These are phyloP conservation scores for Chlorencoelia australis DNA, from an alignment of 2,329 filamentous ascomycete genomes.

Conservation along the genomic window DNA sequence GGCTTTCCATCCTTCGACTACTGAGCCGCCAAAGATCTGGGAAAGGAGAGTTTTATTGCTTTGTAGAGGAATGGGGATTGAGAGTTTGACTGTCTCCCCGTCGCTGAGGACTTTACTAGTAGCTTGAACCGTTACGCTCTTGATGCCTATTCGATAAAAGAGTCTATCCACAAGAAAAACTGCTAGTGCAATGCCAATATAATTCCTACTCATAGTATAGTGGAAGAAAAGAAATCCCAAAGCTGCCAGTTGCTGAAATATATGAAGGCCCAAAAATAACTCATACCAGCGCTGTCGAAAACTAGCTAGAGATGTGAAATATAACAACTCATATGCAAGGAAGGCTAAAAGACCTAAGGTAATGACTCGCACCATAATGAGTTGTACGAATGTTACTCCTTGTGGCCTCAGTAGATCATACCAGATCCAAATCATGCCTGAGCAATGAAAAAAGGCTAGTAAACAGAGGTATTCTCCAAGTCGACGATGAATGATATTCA, in stretches of 20 bases:
- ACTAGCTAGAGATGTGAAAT: slow-evolving; percentile 48
- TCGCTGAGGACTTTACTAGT: slow-evolving; percentile 41
- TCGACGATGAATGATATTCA: slow-evolving; percentile 56
- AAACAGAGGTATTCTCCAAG: slow-evolving; percentile 52
- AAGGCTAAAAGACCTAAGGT: slow-evolving; percentile 45
- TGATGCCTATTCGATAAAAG: slow-evolving; percentile 45
- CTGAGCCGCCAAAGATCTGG: slow-evolving; percentile 25
- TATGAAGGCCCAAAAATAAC: slow-evolving; percentile 48
- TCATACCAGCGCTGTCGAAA: slow-evolving; percentile 54
- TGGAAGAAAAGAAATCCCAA: slow-evolving; percentile 51
- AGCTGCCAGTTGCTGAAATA: slow-evolving; percentile 45
- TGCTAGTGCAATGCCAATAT: slow-evolving; percentile 35
- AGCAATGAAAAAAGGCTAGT: slow-evolving; percentile 45
- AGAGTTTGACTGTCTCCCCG: slow-evolving; percentile 42
- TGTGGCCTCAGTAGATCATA: slow-evolving; percentile 39
- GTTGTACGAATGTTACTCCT: slow-evolving; percentile 39
- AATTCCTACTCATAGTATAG: slow-evolving; percentile 40
- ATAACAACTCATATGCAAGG: slow-evolving; percentile 49
- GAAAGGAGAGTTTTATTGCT: slow-evolving; percentile 4
- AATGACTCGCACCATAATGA: slow-evolving; percentile 42
- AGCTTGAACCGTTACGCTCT: slow-evolving; percentile 37
- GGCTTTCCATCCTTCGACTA: slow-evolving; percentile 44
- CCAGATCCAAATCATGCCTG: slow-evolving; percentile 45
- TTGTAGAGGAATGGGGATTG: slow-evolving; percentile 21
- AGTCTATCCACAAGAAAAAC: slow-evolving; percentile 24